phyloP scores from a whole-genome alignment of 805 yeast genomes.

The Ogataea ramenticola region DNA sequence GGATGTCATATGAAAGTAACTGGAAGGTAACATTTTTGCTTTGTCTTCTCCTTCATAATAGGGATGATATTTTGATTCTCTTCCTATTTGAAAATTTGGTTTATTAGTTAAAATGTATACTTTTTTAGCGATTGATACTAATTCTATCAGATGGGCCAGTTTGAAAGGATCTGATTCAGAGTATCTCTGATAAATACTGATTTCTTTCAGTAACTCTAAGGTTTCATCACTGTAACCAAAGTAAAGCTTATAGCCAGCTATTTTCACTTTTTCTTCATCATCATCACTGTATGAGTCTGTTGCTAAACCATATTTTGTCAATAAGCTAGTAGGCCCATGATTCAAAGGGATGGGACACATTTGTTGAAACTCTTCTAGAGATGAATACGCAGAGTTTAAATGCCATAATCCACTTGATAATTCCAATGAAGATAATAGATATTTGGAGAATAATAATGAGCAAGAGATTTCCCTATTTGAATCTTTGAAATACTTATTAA shows the following conservation, averaged over 20 bases:
- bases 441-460: constrained; percentile 16
- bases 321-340: constrained; percentile 15
- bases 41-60: constrained; percentile 19
- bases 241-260: constrained; percentile 19
- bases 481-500: constrained; percentile 33
- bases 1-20: constrained; percentile 15
- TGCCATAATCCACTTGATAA: constrained; percentile 48
- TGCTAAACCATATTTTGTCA: constrained; percentile 18
- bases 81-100: constrained; percentile 17
- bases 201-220: constrained; percentile 16
- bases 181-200: constrained; percentile 12
- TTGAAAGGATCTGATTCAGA: constrained; percentile 7
- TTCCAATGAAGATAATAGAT: constrained; percentile 41
- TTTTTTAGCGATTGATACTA: constrained; percentile 16
- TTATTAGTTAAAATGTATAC: constrained; percentile 16
- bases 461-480: constrained; percentile 6
- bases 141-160: constrained; percentile 12
- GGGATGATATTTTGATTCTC: constrained; percentile 20
- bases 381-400: constrained; percentile 43
- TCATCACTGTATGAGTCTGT: constrained; percentile 15
- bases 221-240: constrained; percentile 23
- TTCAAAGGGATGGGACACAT: constrained; percentile 21
- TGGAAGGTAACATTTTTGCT: constrained; percentile 10
- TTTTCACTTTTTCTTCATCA: constrained; percentile 1
- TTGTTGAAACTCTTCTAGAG: constrained; percentile 33